Percentiles rank a stretch among this genome's conserved stretches.
phyloP scores from a whole-genome alignment of 805 yeast genomes.

The Yarrowia sp. region DNA sequence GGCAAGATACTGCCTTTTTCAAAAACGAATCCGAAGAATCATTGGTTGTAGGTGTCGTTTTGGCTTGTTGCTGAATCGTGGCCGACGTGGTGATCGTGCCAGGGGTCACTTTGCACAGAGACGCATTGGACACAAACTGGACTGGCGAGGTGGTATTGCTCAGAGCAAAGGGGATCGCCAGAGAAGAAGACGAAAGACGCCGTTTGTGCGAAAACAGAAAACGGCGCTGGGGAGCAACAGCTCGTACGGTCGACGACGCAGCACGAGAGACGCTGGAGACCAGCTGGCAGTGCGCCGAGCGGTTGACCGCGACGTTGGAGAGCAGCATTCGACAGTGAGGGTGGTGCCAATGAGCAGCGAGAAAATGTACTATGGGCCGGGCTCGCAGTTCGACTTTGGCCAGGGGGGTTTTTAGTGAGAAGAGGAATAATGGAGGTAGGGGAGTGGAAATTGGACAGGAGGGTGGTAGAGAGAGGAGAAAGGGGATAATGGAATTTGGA shows the following conservation, averaged over 20 bases:
- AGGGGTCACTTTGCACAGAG: constrained; percentile 1
- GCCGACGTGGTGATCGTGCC: constrained; percentile 5
- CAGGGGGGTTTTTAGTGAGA: too few relatives aligned
- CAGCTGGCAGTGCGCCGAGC: constrained; percentile 4
- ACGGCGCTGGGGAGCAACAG: not conserved
- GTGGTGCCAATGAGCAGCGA: too few relatives aligned
- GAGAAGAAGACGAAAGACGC: constrained; percentile 4
- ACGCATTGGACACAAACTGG: constrained; percentile 10
- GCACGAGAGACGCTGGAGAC: not conserved
- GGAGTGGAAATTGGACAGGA: too few relatives aligned
- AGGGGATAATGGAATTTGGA: too few relatives aligned
- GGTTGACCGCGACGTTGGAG: constrained; percentile 23
- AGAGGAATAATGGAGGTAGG: too few relatives aligned
- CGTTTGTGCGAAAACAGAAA: constrained; percentile 2
- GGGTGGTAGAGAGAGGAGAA: too few relatives aligned
- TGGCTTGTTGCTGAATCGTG: not conserved
- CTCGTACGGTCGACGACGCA: too few relatives aligned
- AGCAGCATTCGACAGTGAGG: constrained; percentile 2
- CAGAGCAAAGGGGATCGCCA: constrained; percentile 14
- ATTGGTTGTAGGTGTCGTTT: not conserved
- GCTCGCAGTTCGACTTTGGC: too few relatives aligned
- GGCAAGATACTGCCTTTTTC: constrained; percentile 19
- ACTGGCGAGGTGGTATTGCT: not conserved
- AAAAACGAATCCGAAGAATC: not conserved
- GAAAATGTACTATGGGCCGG: too few relatives aligned